Evolutionary conservation across 2,329 filamentous ascomycete genomes (phyloP).

Genomic region (Talaromyces sp.): DNA sequence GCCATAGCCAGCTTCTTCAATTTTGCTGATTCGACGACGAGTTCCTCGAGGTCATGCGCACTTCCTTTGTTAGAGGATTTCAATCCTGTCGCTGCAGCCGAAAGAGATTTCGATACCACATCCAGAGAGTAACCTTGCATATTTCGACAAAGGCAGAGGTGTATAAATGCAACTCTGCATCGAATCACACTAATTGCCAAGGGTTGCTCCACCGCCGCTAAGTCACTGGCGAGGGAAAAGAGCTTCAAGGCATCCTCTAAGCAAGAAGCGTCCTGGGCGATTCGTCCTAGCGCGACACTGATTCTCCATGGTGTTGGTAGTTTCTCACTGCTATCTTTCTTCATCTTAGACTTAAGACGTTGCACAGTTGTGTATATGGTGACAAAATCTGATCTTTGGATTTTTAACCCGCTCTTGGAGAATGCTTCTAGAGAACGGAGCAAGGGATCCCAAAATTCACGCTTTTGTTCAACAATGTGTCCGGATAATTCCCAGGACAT

Average conservation of each 20-base stretch:
- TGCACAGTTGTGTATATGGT: conserved; percentile 31
- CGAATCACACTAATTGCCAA: conserved; percentile 31
- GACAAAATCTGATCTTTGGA: conserved; percentile 34
- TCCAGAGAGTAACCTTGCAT: conserved; percentile 18
- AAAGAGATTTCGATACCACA: conserved; percentile 21
- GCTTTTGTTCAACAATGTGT: conserved; percentile 35
- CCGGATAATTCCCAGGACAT: conserved; percentile 39
- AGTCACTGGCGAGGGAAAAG: conserved; percentile 26
- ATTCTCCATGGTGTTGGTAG: conserved; percentile 25
- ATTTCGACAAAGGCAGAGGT: conserved; percentile 27
- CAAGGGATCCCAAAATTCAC: conserved; percentile 42
- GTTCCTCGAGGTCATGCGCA: conserved; percentile 37
- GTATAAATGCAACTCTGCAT: conserved; percentile 35
- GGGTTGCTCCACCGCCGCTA: conserved; percentile 26
- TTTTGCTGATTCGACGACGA: conserved; percentile 38
- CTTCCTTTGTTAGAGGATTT: conserved; percentile 35
- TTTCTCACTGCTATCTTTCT: conserved; percentile 22
- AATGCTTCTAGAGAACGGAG: conserved; percentile 35
- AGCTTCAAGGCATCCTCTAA: conserved; percentile 34
- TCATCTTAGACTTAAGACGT: conserved; percentile 27
- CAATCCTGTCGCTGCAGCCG: conserved; percentile 30
- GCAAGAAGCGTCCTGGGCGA: conserved; percentile 36
- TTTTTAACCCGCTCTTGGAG: conserved; percentile 25
- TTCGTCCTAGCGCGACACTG: conserved; percentile 31
- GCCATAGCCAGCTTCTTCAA: conserved; percentile 39